These are phyloP conservation scores for Vaccinium macrocarpon DNA, from an alignment of 148 eudicot genomes.

Conservation along the genomic window DNA sequence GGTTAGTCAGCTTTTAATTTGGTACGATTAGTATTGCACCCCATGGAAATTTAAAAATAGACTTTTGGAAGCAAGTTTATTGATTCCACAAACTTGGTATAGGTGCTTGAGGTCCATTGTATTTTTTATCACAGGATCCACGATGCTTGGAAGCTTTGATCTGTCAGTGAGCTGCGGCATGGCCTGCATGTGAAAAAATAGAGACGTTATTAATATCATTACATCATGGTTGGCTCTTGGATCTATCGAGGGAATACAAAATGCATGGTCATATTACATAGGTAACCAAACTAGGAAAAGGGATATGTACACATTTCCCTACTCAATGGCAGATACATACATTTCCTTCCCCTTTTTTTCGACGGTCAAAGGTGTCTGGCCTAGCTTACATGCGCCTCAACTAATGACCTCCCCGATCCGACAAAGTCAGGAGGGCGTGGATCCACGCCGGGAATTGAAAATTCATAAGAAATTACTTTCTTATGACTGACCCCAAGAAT, in stretches of 20 bases:
- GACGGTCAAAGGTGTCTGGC: too few species aligned
- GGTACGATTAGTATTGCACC: not conserved
- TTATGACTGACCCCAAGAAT: too few species aligned
- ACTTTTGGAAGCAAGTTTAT: not conserved
- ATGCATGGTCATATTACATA: not conserved
- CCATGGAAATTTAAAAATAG: not conserved
- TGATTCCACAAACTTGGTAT: conserved; percentile 56
- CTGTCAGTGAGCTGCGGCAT: conserved; percentile 91
- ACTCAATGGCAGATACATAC: not conserved
- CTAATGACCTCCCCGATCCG: too few species aligned
- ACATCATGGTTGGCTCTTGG: not conserved
- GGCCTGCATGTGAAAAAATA: conserved; percentile 46
- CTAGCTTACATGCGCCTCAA: too few species aligned
- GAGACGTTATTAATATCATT: not conserved
- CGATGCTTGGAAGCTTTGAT: conserved; percentile 68
- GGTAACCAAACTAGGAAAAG: not conserved
- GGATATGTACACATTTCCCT: not conserved
- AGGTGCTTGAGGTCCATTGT: conserved; percentile 82
- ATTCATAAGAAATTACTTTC: too few species aligned
- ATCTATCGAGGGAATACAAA: not conserved
- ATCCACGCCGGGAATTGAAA: too few species aligned
- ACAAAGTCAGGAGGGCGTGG: too few species aligned
- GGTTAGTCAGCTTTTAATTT: not conserved
- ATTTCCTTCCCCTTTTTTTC: too few species aligned
- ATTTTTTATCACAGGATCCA: conserved; percentile 75